Conservation (phyloP, 345 rosid genomes). For the Trapa bicornis region DNA sequence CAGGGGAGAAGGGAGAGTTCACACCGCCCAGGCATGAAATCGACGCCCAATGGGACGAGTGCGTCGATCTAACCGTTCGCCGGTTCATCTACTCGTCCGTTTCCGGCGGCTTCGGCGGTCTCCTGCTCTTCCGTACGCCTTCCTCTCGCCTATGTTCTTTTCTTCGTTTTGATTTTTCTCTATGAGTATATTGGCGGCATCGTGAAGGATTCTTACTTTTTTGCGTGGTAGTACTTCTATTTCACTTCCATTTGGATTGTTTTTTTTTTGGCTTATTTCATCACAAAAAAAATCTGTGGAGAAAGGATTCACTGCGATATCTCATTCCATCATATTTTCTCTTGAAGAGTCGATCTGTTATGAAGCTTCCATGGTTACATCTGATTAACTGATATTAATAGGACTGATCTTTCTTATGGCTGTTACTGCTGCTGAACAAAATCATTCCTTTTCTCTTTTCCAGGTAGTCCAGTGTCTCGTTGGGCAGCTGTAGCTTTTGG, state of each 20-base stretch:
- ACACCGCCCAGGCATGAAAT: slow-evolving; percentile 34
- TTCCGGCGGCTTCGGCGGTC: slow-evolving; percentile 61
- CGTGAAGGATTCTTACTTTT: background rate
- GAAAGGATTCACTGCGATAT: background rate
- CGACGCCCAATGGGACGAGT: slow-evolving; percentile 82
- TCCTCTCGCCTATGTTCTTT: background rate
- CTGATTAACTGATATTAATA: background rate
- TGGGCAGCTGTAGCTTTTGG: slow-evolving; percentile 92
- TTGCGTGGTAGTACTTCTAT: background rate
- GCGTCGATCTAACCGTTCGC: slow-evolving; percentile 76
- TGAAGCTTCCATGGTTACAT: background rate
- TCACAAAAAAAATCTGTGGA: too few species aligned
- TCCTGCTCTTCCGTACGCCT: slow-evolving; percentile 72
- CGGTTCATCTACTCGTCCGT: slow-evolving; percentile 72
- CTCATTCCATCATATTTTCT: background rate
- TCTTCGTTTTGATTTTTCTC: background rate
- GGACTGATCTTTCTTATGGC: background rate
- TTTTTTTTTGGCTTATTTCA: too few species aligned
- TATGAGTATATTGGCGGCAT: background rate
- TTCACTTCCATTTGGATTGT: background rate
- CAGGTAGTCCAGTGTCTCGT: slow-evolving; percentile 79
- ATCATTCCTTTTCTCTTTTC: background rate
- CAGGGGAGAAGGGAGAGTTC: slow-evolving; percentile 27
- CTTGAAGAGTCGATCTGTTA: background rate
- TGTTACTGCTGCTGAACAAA: too few species aligned